A percentile compares a stretch with the other conserved stretches of the same genome.
Evolutionary conservation across 805 yeast species (phyloP).

Genomic region (Kregervanrija delftensis): DNA sequence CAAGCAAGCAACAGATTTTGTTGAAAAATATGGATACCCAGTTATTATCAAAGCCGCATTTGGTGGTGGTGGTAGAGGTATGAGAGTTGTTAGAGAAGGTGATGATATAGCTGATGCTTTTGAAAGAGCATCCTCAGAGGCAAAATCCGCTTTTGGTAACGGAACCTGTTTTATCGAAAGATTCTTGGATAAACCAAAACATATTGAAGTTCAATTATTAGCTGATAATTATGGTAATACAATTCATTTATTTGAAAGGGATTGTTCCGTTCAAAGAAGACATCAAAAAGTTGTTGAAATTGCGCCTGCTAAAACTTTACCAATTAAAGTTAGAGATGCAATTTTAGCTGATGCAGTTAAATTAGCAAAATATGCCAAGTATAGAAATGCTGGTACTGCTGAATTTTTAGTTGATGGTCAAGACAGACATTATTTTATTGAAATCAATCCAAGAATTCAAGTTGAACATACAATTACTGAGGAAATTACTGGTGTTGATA

Average conservation of each 20-base stretch:
- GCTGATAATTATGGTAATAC: conserved; percentile 95
- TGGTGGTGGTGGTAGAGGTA: conserved; percentile 99
- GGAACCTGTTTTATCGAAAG: conserved; percentile 98
- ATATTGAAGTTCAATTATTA: conserved; percentile 92
- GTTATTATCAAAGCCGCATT: conserved; percentile 98
- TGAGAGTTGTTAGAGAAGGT: conserved; percentile 97
- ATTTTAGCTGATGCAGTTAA: conserved; percentile 92
- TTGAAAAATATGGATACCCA: conserved; percentile 81
- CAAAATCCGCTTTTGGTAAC: conserved; percentile 92
- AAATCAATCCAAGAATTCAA: conserved; percentile 96
- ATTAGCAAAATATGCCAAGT: conserved; percentile 81
- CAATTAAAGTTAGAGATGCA: conserved; percentile 78
- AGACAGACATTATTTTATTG: conserved; percentile 95
- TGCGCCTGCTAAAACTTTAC: conserved; percentile 93
- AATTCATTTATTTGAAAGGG: conserved; percentile 93
- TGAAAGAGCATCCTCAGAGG: conserved; percentile 89
- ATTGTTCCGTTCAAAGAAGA: conserved; percentile 99
- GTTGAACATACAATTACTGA: conserved; percentile 99
- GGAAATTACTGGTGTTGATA: conserved; percentile 96
- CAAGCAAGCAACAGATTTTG: conserved; percentile 75
- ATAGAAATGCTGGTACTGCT: conserved; percentile 97
- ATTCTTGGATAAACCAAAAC: conserved; percentile 91
- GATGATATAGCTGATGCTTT: conserved; percentile 90
- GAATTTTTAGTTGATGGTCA: conserved; percentile 91
- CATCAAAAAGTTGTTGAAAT: conserved; percentile 98